Base-by-base conservation (phyloP, 257 asterid species). In the Solanum habrochaites region DNA sequence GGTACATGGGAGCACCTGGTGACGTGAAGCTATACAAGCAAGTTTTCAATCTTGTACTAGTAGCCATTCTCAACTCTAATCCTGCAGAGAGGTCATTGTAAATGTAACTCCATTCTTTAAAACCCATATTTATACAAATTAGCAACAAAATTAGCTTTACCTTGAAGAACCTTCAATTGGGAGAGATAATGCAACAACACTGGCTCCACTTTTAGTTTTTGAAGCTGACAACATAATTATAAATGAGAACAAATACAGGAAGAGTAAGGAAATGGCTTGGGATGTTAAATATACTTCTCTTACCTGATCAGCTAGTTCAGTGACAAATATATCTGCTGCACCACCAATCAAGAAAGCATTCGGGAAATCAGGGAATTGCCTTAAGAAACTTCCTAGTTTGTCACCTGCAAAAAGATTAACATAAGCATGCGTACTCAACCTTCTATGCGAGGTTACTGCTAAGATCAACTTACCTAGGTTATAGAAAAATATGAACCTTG, bases 1-100 rank as follows among this genome's bases (percentile, higher is more conserved):
- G 99, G 87, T 97, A 97, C 98, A 93, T 94, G 31, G 98, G 99
- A 64, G 96, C 99, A 81, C 99, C 99, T 9, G 99, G 99, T 78
- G 98, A 94, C 52, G 99, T 97, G 91, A 97, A 97, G 92, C 99
- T 97, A 89, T 97, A 97, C 88, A 97, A 90, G 91, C 99, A 93
- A 42, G 98, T 93, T 92, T 93, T 97, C 86, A 97, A 93, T 86
- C 98, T 92, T 60, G 99, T 97, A 86, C 97, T 94, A 29, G 99
- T 97, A 4, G 98, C 87, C 96, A 94, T 92, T 91, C 99, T 93
- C 87, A 96, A 92, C 90, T 96, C 99, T 78, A 97, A 86, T 25
- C 99, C 99, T 97, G 96, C 56, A 82, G 73, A 87, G 27, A 85
- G 27, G 39, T 85, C n/a, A 11, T 21, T 60, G 27, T 75, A 70